Evolutionary conservation across 495 filamentous ascomycete species (phyloP), one percentile per base, ranked within the genome.

Genomic region (Hyaloscypha finlandica): DNA sequence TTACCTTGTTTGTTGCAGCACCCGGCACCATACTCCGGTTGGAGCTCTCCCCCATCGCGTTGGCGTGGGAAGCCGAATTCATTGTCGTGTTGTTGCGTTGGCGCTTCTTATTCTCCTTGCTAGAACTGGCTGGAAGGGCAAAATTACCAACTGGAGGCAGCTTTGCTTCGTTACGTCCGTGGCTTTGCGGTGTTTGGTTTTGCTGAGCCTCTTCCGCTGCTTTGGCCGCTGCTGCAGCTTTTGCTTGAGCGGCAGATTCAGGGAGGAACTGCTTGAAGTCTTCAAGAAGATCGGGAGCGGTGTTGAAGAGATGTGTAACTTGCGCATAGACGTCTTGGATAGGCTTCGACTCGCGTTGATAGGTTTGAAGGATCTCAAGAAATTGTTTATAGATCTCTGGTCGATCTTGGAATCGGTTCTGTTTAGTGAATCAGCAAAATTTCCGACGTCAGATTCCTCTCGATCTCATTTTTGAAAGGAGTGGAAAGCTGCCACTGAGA

Each of bases 301-400:
- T 87, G 73, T 90, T 91, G 78, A 99, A 99, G 2, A 99, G 82
- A 65, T 89, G 90, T 20, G 96, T 99, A 31, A 99, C 96, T 79
- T 99, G 96, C 3, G 92, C 90, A 73, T 99, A 98, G 6, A 99
- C 96, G 79, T 99, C 96, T 75, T 97, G 93, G 30, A 99, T 99
- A 0, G 96, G 96, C 75, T 97, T 98, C 45, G 94, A 96, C 72
- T 99, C 96, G 61, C 96, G 87, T 77, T 99, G 96, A 74, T 99
- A 99, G 1, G 96, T 99, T 77, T 99, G 96, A 53, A 99, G 80
- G 32, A 99, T 99, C 75, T 99, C 96, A 8, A 99, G 85, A 74
- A 99, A 99, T 73, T 98, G 93, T 73, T 99, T 99, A 81, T 99
- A 99, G 63, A 98, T 98, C 73, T 99, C 96, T 8, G 96, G 96